phyloP scores from a whole-genome alignment of 371 early-diverging fungal genomes.

The Synchytrium microbalum region DNA sequence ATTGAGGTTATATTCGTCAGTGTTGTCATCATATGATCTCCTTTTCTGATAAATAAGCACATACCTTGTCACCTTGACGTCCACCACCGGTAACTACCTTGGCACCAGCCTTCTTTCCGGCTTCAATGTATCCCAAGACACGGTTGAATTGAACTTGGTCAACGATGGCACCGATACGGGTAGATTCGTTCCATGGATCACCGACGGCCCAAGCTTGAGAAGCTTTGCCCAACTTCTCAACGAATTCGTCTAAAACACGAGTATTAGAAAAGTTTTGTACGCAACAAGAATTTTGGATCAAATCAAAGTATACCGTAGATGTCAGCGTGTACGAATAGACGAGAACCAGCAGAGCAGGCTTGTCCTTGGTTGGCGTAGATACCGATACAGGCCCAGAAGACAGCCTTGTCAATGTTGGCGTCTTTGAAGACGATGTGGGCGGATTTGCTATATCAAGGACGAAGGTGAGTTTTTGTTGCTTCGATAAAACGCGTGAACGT shows the following conservation, averaged over 20 bases:
- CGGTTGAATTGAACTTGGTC: slow-evolving; percentile 54
- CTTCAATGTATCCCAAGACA: slow-evolving; percentile 57
- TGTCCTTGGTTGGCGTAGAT: slow-evolving; percentile 79
- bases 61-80: slow-evolving; percentile 57
- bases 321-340: slow-evolving; percentile 74
- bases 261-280: too few species aligned
- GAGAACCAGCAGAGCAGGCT: slow-evolving; percentile 64
- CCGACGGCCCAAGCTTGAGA: slow-evolving; percentile 57
- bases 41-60: too few species aligned
- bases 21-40: too few species aligned
- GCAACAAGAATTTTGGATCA: too few species aligned
- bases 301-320: slow-evolving; percentile 37
- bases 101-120: slow-evolving; percentile 56
- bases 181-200: slow-evolving; percentile 55
- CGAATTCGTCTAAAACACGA: too few species aligned
- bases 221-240: slow-evolving; percentile 52
- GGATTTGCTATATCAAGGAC: slow-evolving; percentile 40
- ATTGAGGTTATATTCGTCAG: slow-evolving; percentile 15
- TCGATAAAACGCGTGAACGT: slow-evolving; percentile 53
- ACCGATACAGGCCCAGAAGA: slow-evolving; percentile 53
- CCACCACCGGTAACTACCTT: slow-evolving; percentile 21
- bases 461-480: not conserved
- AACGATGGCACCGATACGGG: slow-evolving; percentile 75
- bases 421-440: slow-evolving; percentile 61
- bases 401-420: slow-evolving; percentile 52